A percentile compares a stretch with the other conserved stretches of the same genome.
These are phyloP conservation scores for Leccinum fallax DNA, from an alignment of 1,284 basidiomycete species.

Conservation along the genomic window DNA sequence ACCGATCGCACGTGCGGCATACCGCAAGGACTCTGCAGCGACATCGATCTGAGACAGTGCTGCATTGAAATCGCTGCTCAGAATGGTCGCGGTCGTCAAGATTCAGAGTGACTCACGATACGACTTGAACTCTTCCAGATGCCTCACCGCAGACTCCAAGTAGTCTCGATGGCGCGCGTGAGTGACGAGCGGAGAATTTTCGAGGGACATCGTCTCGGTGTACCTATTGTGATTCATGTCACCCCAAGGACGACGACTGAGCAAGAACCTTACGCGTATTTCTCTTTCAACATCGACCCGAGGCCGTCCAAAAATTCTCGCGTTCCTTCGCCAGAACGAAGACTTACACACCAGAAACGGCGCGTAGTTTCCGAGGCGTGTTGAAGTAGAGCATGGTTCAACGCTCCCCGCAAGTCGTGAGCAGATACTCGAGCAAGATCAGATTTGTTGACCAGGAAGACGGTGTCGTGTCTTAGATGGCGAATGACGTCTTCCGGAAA, in stretches of 20 bases:
- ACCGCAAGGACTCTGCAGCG: conserved; percentile 83
- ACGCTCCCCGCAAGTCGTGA: conserved; percentile 9
- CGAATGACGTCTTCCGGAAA: conserved; percentile 50
- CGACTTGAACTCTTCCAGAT: conserved; percentile 67
- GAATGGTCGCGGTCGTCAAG: conserved; percentile 8
- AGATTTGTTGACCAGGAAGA: conserved; percentile 52
- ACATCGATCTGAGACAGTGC: conserved; percentile 56
- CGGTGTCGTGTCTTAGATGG: conserved; percentile 56
- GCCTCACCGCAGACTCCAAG: conserved; percentile 64
- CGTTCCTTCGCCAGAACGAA: conserved; percentile 61
- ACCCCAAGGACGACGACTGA: not conserved
- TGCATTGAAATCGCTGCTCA: conserved; percentile 8
- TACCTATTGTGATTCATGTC: conserved; percentile 14
- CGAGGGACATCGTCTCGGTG: conserved; percentile 22
- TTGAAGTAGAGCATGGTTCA: conserved; percentile 11
- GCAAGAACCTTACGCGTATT: conserved; percentile 43
- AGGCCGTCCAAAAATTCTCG: conserved; percentile 60
- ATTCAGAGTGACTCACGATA: conserved; percentile 50
- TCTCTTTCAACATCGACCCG: conserved; percentile 50
- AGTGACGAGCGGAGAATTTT: conserved; percentile 63
- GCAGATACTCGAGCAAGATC: conserved; percentile 48
- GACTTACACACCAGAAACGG: conserved; percentile 60
- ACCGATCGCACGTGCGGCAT: conserved; percentile 81
- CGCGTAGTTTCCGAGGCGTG: not conserved
- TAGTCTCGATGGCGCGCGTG: conserved; percentile 79